Conservation (phyloP, 2,329 filamentous ascomycete species). For the Fusarium sp. region DNA sequence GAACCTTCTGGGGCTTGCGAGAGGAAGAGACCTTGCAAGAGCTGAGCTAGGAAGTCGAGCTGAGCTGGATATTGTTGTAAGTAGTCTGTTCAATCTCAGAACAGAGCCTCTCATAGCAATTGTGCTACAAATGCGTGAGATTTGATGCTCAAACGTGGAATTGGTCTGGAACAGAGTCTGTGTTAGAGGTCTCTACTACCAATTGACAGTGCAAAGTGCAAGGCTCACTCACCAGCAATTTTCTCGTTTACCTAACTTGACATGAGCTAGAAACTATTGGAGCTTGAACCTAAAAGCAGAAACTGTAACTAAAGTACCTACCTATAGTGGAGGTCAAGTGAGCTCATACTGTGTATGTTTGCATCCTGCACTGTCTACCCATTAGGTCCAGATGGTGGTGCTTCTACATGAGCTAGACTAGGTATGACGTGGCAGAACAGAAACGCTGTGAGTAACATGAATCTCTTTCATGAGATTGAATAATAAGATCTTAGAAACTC, state of each 20-base stretch:
- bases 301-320: not conserved
- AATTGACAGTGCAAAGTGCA: not conserved
- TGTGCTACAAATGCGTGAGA: not conserved
- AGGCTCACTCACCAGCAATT: not conserved
- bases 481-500: no score
- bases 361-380: not conserved
- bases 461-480: not conserved
- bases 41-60: not conserved
- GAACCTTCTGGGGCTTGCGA: not conserved
- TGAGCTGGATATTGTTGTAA: not conserved
- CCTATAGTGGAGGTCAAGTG: conserved; percentile 36
- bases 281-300: conserved; percentile 6
- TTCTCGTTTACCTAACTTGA: not conserved
- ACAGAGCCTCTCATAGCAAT: conserved; percentile 27
- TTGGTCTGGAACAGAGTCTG: not conserved
- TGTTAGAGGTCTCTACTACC: not conserved
- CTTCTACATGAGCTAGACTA: not conserved
- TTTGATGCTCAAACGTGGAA: not conserved
- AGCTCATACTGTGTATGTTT: conserved; percentile 43
- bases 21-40: not conserved
- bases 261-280: conserved; percentile 10
- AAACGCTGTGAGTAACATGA: not conserved
- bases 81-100: conserved; percentile 16
- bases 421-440: not conserved
- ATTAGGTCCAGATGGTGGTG: not conserved